Percentiles rank a stretch among this genome's conserved stretches.
Evolutionary conservation across 1,284 basidiomycete species (phyloP).

Genomic region (Ustilago curta): DNA sequence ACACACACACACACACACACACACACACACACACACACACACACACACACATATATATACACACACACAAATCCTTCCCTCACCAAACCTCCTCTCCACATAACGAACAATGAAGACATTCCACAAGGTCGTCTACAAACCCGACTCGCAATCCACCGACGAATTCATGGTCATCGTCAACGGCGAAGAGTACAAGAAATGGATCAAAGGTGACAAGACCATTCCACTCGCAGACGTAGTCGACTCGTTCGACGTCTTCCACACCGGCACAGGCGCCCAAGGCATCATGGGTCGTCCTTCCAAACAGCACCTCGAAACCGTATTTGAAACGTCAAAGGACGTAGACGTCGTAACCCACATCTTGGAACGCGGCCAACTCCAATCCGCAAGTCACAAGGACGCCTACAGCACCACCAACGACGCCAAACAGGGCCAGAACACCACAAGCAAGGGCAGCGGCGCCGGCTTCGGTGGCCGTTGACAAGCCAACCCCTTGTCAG

Average conservation of each 20-base stretch:
- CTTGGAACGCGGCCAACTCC: slow-evolving; percentile 67
- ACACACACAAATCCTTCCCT: not conserved
- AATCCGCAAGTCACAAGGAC: slow-evolving; percentile 53
- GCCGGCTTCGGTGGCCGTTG: slow-evolving; percentile 54
- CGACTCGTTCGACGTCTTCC: slow-evolving; percentile 70
- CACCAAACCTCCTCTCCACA: no score
- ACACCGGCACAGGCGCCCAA: slow-evolving; percentile 69
- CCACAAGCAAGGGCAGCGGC: slow-evolving; percentile 35
- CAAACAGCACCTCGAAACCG: slow-evolving; percentile 69
- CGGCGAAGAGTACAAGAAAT: slow-evolving; percentile 67
- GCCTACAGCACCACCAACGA: slow-evolving; percentile 63
- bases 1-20: no score
- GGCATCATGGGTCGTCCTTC: slow-evolving; percentile 69
- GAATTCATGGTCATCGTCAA: slow-evolving; percentile 70
- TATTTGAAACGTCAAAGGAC: slow-evolving; percentile 68
- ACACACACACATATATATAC: not conserved
- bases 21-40: not conserved
- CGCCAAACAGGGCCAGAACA: slow-evolving; percentile 46
- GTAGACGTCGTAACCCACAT: slow-evolving; percentile 66
- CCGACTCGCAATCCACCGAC: slow-evolving; percentile 69
- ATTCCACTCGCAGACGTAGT: slow-evolving; percentile 70
- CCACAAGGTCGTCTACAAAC: slow-evolving; percentile 67
- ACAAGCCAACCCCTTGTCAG: no score
- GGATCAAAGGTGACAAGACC: slow-evolving; percentile 69
- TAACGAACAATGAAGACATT: slow-evolving; percentile 53